These are phyloP conservation scores for Trichoderma koningiopsis DNA, from an alignment of 2,329 filamentous ascomycete species.

Conservation along the genomic window DNA sequence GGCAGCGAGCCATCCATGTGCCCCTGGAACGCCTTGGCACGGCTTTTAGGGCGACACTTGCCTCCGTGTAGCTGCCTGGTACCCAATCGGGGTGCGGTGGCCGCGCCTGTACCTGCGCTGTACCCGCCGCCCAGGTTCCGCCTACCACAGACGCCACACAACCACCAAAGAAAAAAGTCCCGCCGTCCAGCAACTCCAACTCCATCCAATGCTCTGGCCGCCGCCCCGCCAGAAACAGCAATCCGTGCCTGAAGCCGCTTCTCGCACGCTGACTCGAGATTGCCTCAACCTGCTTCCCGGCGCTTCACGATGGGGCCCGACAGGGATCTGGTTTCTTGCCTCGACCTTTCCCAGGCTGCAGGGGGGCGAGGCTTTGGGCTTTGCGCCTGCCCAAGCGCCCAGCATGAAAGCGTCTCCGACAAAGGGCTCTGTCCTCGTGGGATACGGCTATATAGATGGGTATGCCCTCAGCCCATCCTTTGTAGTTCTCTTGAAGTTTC, in stretches of 20 bases:
- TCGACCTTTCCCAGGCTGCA: conserved; percentile 10
- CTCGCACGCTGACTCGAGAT: conserved; percentile 7
- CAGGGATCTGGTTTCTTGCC: background rate
- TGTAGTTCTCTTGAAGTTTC: background rate
- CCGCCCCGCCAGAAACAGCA: background rate
- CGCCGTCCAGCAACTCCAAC: background rate
- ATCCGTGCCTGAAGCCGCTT: background rate
- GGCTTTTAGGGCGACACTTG: background rate
- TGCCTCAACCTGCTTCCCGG: conserved; percentile 17
- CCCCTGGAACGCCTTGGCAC: conserved; percentile 22
- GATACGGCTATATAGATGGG: conserved; percentile 35
- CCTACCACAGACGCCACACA: background rate
- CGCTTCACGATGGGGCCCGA: conserved; percentile 19
- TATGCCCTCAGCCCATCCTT: conserved; percentile 25
- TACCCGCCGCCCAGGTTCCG: background rate
- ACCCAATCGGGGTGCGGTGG: background rate
- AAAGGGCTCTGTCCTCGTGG: background rate
- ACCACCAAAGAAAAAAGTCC: background rate
- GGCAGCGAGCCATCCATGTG: conserved; percentile 20
- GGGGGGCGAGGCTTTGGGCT: conserved; percentile 11
- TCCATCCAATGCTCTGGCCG: background rate
- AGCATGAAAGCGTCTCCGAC: conserved; percentile 5
- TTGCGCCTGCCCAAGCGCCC: conserved; percentile 18
- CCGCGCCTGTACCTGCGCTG: background rate
- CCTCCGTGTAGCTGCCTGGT: background rate